Percentiles rank a stretch among this genome's conserved stretches.
phyloP scores from a whole-genome alignment of 2,329 filamentous ascomycete species.

The Diplodia sapinea region DNA sequence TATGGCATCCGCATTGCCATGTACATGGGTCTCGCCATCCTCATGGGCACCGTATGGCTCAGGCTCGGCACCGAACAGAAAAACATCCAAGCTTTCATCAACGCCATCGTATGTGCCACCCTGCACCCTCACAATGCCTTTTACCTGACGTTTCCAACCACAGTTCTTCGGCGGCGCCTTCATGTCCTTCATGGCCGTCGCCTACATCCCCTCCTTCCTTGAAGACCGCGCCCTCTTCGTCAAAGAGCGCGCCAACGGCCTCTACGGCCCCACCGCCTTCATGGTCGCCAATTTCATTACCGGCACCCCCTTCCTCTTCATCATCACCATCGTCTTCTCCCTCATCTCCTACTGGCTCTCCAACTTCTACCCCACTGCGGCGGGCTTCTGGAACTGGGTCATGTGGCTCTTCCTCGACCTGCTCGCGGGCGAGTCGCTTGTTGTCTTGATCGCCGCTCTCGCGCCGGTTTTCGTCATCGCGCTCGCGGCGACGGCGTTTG shows the following conservation, averaged over 20 bases:
- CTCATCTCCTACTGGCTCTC: conserved; percentile 79
- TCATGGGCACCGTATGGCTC: conserved; percentile 90
- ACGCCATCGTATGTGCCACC: conserved; percentile 63
- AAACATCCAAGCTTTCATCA: conserved; percentile 81
- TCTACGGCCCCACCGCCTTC: conserved; percentile 76
- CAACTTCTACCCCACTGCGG: conserved; percentile 70
- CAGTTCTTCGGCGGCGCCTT: conserved; percentile 58
- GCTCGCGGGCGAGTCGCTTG: conserved; percentile 79
- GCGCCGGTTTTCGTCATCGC: conserved; percentile 81
- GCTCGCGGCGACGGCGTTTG: conserved; percentile 80
- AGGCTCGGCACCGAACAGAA: conserved; percentile 70
- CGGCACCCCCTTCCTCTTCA: conserved; percentile 79
- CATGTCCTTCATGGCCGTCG: conserved; percentile 66
- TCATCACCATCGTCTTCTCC: conserved; percentile 78
- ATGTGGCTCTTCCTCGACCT: conserved; percentile 88
- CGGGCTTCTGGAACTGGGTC: conserved; percentile 76
- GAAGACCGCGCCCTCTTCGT: conserved; percentile 75
- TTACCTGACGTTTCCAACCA: not conserved
- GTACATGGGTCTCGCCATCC: conserved; percentile 79
- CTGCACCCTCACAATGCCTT: conserved; percentile 33
- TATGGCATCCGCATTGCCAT: conserved; percentile 84
- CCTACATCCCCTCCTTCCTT: conserved; percentile 82
- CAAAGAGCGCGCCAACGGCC: conserved; percentile 81
- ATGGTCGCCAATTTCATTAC: conserved; percentile 81
- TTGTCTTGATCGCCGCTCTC: conserved; percentile 74